A percentile compares a stretch with the other conserved stretches of the same genome.
phyloP scores from a whole-genome alignment of 306 rosid genomes.

The Vigna unguiculata region DNA sequence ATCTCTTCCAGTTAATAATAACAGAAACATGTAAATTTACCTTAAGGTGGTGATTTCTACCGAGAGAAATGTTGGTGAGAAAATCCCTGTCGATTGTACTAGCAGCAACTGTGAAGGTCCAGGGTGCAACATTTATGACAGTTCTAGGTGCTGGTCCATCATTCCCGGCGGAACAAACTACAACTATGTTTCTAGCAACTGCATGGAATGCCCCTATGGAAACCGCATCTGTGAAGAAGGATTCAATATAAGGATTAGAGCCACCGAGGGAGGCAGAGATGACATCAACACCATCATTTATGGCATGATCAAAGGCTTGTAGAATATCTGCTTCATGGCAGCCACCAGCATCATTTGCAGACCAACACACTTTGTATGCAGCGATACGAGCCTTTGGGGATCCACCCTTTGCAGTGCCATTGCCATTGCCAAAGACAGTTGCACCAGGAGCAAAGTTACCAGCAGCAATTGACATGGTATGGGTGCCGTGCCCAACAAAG shows the following conservation, averaged over 20 bases:
- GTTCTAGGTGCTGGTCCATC: conserved; percentile 53
- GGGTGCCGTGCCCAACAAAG: conserved; percentile 72
- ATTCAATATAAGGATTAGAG: background rate
- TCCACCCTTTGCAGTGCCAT: conserved; percentile 88
- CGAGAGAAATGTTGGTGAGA: conserved; percentile 48
- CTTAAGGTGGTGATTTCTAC: conserved; percentile 41
- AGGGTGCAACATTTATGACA: conserved; percentile 61
- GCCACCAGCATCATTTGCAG: background rate
- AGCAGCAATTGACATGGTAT: conserved; percentile 77
- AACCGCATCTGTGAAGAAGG: conserved; percentile 48
- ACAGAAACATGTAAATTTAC: too few species aligned
- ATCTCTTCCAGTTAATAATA: too few species aligned
- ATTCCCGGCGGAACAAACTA: conserved; percentile 48
- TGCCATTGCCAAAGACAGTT: conserved; percentile 59
- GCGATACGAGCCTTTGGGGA: conserved; percentile 76
- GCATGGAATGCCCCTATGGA: conserved; percentile 76
- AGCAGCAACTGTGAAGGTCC: conserved; percentile 75
- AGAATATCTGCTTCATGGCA: conserved; percentile 75
- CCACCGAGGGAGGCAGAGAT: conserved; percentile 64
- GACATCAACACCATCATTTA: conserved; percentile 69
- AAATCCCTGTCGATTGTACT: conserved; percentile 65
- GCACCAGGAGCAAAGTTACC: conserved; percentile 59
- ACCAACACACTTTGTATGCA: conserved; percentile 80
- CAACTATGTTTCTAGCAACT: conserved; percentile 36
- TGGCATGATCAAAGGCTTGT: conserved; percentile 71